Conservation (phyloP, 2,329 filamentous ascomycete species). For the Colletotrichum liriopes region DNA sequence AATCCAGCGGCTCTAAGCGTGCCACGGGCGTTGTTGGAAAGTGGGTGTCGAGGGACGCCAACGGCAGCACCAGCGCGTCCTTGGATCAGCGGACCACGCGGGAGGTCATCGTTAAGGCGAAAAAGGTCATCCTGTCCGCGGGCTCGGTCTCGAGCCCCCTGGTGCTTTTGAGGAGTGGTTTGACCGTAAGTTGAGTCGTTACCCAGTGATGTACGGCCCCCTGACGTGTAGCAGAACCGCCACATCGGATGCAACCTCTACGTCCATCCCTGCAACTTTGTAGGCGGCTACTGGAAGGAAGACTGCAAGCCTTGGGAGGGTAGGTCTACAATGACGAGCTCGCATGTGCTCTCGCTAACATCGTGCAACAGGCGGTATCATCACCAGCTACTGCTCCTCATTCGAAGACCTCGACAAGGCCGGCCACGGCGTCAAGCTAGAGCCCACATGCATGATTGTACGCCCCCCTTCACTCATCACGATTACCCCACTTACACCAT, state of each 20-base stretch:
- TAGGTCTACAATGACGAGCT: constrained; percentile 40
- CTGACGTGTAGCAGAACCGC: constrained; percentile 68
- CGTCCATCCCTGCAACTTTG: constrained; percentile 79
- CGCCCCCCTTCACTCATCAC: constrained; percentile 43
- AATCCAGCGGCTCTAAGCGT: constrained; percentile 61
- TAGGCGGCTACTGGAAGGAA: constrained; percentile 77
- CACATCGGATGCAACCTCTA: constrained; percentile 88
- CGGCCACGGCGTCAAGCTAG: constrained; percentile 88
- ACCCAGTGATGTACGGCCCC: background rate
- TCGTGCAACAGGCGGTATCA: constrained; percentile 74
- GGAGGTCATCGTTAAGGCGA: constrained; percentile 81
- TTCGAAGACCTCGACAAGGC: constrained; percentile 86
- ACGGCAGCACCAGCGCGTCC: constrained; percentile 70
- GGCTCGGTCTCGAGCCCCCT: constrained; percentile 85
- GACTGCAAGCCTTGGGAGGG: constrained; percentile 80
- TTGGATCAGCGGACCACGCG: constrained; percentile 66
- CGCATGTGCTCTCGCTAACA: constrained; percentile 18
- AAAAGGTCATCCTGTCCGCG: constrained; percentile 83
- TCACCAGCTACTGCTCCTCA: constrained; percentile 83
- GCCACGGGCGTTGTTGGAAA: constrained; percentile 81
- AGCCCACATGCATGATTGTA: constrained; percentile 80
- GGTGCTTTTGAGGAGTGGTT: constrained; percentile 82
- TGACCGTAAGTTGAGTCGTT: constrained; percentile 68
- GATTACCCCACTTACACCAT: constrained; percentile 30
- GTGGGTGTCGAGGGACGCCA: constrained; percentile 81